Conservation (phyloP, 140 eudicot genomes). For the Cichorium intybus region DNA sequence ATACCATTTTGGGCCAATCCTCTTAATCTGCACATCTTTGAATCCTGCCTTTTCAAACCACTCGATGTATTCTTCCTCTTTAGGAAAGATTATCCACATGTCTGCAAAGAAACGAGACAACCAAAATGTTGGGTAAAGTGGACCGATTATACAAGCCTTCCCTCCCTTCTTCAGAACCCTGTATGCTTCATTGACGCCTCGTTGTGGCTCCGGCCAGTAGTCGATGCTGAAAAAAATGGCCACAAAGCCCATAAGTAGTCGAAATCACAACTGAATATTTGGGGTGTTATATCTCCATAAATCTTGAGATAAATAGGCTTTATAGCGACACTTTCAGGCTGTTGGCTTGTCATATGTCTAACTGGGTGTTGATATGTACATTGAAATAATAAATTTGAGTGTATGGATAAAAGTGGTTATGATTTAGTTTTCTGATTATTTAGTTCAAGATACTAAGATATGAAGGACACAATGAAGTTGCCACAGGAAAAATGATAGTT, state of each 20-base stretch:
- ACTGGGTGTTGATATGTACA: too few species aligned
- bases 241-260: constrained; percentile 11
- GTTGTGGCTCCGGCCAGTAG: constrained; percentile 99
- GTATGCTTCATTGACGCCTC: constrained; percentile 95
- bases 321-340: too few species aligned
- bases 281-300: too few species aligned
- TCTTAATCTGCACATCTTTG: constrained; percentile 69
- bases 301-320: too few species aligned
- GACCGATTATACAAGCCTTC: constrained; percentile 94
- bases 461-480: too few species aligned
- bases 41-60: constrained; percentile 95
- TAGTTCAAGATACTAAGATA: too few species aligned
- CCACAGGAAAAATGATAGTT: too few species aligned
- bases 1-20: constrained; percentile 95
- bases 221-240: constrained; percentile 54
- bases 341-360: too few species aligned
- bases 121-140: constrained; percentile 88
- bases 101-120: constrained; percentile 94
- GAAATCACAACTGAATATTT: too few species aligned
- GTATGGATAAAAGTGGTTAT: too few species aligned
- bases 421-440: too few species aligned
- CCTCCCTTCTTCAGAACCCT: constrained; percentile 80
- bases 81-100: constrained; percentile 94
- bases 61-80: constrained; percentile 88
- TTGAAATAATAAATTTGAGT: too few species aligned